Percentiles rank a stretch among this genome's conserved stretches.
phyloP scores from a whole-genome alignment of 2,329 filamentous ascomycete genomes.

The Fusarium compactum region DNA sequence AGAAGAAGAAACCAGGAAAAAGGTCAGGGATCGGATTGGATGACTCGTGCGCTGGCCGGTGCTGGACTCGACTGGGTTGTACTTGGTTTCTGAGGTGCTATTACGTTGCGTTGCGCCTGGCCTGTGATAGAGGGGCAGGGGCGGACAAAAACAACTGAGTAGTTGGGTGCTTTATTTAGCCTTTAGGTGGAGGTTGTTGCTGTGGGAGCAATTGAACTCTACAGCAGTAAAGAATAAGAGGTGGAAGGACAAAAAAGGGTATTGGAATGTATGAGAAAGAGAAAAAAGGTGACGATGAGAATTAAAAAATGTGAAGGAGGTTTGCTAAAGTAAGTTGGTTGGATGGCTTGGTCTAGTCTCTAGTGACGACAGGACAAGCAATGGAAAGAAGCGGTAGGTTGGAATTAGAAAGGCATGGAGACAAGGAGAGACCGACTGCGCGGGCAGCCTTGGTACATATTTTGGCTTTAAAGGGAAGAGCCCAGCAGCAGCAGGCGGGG shows the following conservation, averaged over 20 bases:
- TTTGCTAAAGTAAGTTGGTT: conserved; percentile 16
- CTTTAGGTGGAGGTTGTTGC: background rate
- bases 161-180: background rate
- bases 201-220: conserved; percentile 6
- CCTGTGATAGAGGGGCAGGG: conserved; percentile 43
- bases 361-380: conserved; percentile 29
- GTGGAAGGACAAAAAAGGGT: background rate
- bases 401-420: conserved; percentile 12
- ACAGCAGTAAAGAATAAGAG: background rate
- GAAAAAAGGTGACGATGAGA: conserved; percentile 2
- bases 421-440: conserved; percentile 12
- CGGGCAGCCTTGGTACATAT: conserved; percentile 31
- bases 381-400: conserved; percentile 18
- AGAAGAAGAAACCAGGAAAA: conserved; percentile 47
- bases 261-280: background rate
- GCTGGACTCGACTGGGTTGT: conserved; percentile 30
- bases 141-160: conserved; percentile 42
- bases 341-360: conserved; percentile 4
- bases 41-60: conserved; percentile 34
- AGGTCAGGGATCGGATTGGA: conserved; percentile 20
- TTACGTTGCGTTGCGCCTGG: conserved; percentile 29
- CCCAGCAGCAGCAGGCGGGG: conserved; percentile 15
- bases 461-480: conserved; percentile 19
- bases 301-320: conserved; percentile 26
- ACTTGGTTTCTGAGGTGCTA: conserved; percentile 24